Conservation (phyloP, 1,139 yeast species). For the Kurtzmaniella quercitrusa region DNA sequence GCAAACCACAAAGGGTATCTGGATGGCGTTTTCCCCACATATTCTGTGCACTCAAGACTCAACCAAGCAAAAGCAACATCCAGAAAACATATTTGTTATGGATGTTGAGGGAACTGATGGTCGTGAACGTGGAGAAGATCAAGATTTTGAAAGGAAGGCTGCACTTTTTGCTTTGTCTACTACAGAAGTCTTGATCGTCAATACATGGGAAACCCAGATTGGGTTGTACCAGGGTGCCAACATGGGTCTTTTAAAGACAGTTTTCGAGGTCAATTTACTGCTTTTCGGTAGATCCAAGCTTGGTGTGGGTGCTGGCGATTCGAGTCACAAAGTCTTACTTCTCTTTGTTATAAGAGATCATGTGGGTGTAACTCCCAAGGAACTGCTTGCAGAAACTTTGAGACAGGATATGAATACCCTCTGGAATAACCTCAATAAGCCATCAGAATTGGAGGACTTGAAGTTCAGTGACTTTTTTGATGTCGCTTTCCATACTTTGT, state of each 20-base stretch:
- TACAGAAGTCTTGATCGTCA: conserved; percentile 83
- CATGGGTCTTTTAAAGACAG: conserved; percentile 92
- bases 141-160: conserved; percentile 94
- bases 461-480: conserved; percentile 77
- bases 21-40: conserved; percentile 71
- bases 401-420: conserved; percentile 66
- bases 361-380: conserved; percentile 81
- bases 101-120: conserved; percentile 99
- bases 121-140: conserved; percentile 96
- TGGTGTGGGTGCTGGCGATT: conserved; percentile 21
- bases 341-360: conserved; percentile 91
- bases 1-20: conserved; percentile 92
- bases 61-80: conserved; percentile 13
- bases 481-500: conserved; percentile 71
- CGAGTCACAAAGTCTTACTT: conserved; percentile 63
- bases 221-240: conserved; percentile 97
- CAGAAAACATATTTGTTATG: conserved; percentile 65
- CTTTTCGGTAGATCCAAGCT: conserved; percentile 55
- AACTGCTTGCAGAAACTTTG: conserved; percentile 64
- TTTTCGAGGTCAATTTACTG: conserved; percentile 89
- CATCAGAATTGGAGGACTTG: conserved; percentile 52
- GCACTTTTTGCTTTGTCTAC: conserved; percentile 93
- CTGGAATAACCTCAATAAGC: conserved; percentile 78
- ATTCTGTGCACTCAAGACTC: conserved; percentile 25
- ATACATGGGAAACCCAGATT: conserved; percentile 96